Evolutionary conservation across 257 asterid species (phyloP).

Genomic region (Solanum gracilifrons): DNA sequence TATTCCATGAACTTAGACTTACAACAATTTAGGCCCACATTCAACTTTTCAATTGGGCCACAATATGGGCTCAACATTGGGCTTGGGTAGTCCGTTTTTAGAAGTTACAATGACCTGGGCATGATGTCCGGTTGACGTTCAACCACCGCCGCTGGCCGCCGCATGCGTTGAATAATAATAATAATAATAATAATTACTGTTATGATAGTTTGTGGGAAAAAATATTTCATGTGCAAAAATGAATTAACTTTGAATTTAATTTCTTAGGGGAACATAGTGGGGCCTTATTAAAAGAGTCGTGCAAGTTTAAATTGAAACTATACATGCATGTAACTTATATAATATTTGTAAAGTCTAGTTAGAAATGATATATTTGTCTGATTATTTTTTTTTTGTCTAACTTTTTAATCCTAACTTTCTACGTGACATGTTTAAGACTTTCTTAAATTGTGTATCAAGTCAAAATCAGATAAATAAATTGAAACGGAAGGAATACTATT

Average conservation of each 20-base stretch:
- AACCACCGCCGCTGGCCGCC: background rate
- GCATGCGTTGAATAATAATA: background rate
- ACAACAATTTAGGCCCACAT: background rate
- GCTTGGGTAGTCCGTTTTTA: background rate
- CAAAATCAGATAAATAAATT: background rate
- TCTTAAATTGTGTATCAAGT: background rate
- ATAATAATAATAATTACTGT: background rate
- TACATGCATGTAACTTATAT: background rate
- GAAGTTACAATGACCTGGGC: background rate
- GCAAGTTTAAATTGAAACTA: background rate
- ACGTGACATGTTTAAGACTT: background rate
- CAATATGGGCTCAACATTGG: background rate
- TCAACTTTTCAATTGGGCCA: background rate
- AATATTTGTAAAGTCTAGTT: background rate
- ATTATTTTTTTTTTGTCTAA: background rate
- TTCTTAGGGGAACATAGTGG: background rate
- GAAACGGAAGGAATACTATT: fast-evolving
- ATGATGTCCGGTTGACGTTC: background rate
- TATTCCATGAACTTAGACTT: background rate
- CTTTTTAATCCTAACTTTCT: background rate
- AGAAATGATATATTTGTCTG: background rate
- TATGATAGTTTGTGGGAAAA: background rate
- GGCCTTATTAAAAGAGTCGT: background rate
- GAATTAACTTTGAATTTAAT: background rate
- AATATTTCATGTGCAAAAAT: background rate